These are phyloP conservation scores for Geotrichum citri-aurantii DNA, from an alignment of 1,139 yeast genomes.

Conservation along the genomic window DNA sequence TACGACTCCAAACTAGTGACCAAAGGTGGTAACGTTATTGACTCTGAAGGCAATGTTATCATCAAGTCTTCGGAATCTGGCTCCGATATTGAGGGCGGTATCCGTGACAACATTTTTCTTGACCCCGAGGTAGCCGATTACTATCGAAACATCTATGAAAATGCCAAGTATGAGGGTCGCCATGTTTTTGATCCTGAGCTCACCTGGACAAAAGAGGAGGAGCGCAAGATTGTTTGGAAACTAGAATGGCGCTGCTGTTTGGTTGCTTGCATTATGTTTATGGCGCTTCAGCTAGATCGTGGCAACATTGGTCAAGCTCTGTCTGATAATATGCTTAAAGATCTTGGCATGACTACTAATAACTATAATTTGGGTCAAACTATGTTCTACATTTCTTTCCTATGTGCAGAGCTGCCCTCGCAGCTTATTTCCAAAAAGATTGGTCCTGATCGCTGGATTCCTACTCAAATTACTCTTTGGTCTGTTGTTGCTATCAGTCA, in stretches of 20 bases:
- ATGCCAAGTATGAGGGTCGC: conserved; percentile 43
- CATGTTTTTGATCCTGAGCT: conserved; percentile 43
- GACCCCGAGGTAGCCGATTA: conserved; percentile 36
- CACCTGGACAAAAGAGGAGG: conserved; percentile 45
- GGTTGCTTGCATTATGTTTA: conserved; percentile 40
- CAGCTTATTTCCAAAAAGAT: conserved; percentile 46
- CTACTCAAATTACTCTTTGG: conserved; percentile 43
- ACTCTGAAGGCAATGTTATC: conserved; percentile 22
- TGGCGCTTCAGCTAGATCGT: conserved; percentile 48
- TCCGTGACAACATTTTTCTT: conserved; percentile 9
- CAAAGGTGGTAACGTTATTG: conserved; percentile 22
- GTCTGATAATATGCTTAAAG: conserved; percentile 44
- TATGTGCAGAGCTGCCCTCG: conserved; percentile 48
- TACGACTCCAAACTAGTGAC: conserved; percentile 20
- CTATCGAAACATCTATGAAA: conserved; percentile 40
- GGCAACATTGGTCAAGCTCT: conserved; percentile 47
- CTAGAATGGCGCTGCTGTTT: conserved; percentile 40
- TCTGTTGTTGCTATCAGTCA: conserved; percentile 46
- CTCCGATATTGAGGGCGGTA: background rate
- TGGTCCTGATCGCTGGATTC: conserved; percentile 52
- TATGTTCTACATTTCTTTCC: conserved; percentile 42
- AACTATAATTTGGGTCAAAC: conserved; percentile 47
- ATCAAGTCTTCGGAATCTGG: conserved; percentile 30
- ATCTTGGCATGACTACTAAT: conserved; percentile 42
- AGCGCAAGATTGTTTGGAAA: conserved; percentile 38